Conservation (phyloP, 148 eudicot species). For the Persicaria maculosa region DNA sequence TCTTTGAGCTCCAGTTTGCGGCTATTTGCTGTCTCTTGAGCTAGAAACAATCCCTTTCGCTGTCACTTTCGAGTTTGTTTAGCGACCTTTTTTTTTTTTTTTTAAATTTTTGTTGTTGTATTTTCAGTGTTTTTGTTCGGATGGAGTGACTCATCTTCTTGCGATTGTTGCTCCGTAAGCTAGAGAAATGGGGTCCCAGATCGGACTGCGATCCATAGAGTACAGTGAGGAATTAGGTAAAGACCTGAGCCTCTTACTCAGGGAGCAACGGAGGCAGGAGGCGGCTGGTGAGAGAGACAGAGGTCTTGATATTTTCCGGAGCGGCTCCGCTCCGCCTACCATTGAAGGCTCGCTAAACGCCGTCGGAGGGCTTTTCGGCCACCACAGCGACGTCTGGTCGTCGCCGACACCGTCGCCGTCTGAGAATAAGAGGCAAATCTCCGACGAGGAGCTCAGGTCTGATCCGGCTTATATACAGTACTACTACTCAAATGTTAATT, state of each 20-base stretch:
- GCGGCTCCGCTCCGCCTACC: conserved; percentile 83
- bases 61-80: conserved; percentile 9
- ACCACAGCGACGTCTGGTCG: conserved; percentile 24
- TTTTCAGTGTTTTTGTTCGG: background rate
- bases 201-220: conserved; percentile 55
- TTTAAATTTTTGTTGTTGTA: background rate
- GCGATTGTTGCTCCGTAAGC: background rate
- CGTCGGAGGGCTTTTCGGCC: conserved; percentile 32
- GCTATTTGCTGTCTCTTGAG: background rate
- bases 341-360: conserved; percentile 53
- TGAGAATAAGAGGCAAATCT: conserved; percentile 13
- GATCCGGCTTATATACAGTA: conserved; percentile 58
- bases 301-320: conserved; percentile 40
- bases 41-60: background rate
- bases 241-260: conserved; percentile 32
- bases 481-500: conserved; percentile 51
- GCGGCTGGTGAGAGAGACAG: conserved; percentile 29
- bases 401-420: conserved; percentile 1
- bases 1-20: background rate
- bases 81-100: too few species aligned
- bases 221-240: conserved; percentile 41
- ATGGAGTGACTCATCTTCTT: conserved; percentile 7
- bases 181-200: conserved; percentile 38
- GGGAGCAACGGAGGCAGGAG: conserved; percentile 32
- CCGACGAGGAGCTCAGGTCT: conserved; percentile 53